Evolutionary conservation across 208 protist species (phyloP).

Genomic region (Wallacemonas collosoma): DNA sequence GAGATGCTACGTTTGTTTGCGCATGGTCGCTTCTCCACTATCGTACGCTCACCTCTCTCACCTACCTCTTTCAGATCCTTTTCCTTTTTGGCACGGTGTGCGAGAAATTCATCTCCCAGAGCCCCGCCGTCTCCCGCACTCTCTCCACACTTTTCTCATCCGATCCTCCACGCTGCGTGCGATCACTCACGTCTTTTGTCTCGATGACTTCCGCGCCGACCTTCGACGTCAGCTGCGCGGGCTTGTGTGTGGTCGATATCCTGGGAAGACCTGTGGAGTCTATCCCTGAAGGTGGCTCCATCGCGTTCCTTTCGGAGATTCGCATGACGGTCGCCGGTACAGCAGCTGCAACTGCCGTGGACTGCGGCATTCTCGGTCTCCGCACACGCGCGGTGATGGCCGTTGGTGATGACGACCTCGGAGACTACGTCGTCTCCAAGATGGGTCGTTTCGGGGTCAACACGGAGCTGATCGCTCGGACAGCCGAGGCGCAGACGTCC

Average conservation of each 20-base stretch:
- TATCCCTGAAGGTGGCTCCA: conserved; percentile 23
- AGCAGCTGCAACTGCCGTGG: conserved; percentile 26
- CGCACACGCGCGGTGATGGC: conserved; percentile 23
- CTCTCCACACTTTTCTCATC: no score
- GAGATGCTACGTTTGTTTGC: no score
- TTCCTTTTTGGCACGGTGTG: no score
- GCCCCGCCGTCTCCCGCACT: no score
- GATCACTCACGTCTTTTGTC: no score
- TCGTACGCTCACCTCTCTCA: no score
- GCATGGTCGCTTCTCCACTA: no score
- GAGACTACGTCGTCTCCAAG: conserved; percentile 28
- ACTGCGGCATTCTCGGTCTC: conserved; percentile 27
- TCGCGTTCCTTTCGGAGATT: conserved; percentile 25
- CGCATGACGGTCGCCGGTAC: conserved; percentile 31
- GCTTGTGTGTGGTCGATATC: conserved; percentile 26
- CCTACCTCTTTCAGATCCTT: no score
- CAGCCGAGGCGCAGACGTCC: conserved; percentile 18
- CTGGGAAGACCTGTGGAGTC: conserved; percentile 18
- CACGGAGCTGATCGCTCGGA: conserved; percentile 22
- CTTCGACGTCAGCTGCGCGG: conserved; percentile 14
- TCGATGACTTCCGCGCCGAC: not conserved
- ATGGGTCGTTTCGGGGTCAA: conserved; percentile 27
- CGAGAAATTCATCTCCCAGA: no score
- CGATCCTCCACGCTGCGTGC: no score
- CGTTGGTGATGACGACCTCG: conserved; percentile 24